These are phyloP conservation scores for Mycosphaerella sp. DNA, from an alignment of 2,329 filamentous ascomycete genomes.

Conservation along the genomic window DNA sequence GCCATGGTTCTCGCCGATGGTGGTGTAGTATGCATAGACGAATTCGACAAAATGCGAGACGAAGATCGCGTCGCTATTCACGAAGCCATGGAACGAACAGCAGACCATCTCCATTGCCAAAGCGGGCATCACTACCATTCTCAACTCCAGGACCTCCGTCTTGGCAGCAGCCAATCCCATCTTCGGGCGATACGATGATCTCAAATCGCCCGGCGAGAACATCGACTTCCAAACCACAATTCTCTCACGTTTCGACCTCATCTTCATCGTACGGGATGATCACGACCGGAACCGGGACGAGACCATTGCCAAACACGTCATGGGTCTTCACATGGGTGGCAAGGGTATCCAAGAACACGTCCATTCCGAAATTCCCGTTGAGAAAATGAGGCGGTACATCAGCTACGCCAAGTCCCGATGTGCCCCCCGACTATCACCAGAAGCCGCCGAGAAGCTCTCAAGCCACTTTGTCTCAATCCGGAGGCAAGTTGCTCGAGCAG, in stretches of 20 bases:
- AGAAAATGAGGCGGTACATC: slow-evolving; percentile 96
- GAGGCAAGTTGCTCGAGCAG: slow-evolving; percentile 84
- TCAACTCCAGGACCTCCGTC: slow-evolving; percentile 92
- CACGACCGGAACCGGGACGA: slow-evolving; percentile 87
- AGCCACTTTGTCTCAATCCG: slow-evolving; percentile 97
- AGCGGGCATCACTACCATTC: slow-evolving; percentile 94
- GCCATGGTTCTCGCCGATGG: slow-evolving; percentile 98
- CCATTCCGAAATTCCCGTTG: slow-evolving; percentile 84
- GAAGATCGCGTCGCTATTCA: slow-evolving; percentile 97
- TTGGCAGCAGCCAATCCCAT: slow-evolving; percentile 95
- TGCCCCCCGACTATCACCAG: slow-evolving; percentile 80
- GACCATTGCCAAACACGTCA: slow-evolving; percentile 91
- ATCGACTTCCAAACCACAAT: slow-evolving; percentile 99
- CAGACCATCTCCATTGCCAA: slow-evolving; percentile 99
- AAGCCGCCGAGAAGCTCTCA: slow-evolving; percentile 91
- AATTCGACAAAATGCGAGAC: slow-evolving; percentile 99
- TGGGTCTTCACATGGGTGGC: slow-evolving; percentile 93
- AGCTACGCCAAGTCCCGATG: slow-evolving; percentile 97
- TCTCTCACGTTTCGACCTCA: slow-evolving; percentile 97
- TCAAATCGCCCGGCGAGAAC: slow-evolving; percentile 96
- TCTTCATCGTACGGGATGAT: slow-evolving; percentile 96
- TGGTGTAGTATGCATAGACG: slow-evolving; percentile 96
- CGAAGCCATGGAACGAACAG: slow-evolving; percentile 99
- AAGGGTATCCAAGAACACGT: slow-evolving; percentile 78
- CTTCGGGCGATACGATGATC: slow-evolving; percentile 94